phyloP scores from a whole-genome alignment of 225 moss, liverwort and hornwort genomes.

The Pseudisothecium myosuroides region DNA sequence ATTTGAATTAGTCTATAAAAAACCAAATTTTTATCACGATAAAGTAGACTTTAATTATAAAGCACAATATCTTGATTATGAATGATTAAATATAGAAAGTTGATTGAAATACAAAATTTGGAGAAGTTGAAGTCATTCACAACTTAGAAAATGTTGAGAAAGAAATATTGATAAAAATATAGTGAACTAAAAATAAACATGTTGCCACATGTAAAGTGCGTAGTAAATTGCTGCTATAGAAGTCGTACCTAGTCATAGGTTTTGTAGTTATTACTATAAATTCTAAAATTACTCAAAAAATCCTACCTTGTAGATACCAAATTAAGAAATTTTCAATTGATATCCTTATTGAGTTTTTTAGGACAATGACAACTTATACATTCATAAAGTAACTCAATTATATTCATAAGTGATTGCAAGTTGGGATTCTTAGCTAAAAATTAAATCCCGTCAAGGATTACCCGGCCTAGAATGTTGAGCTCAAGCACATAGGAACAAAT shows the following conservation, averaged over 20 bases:
- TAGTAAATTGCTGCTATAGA: neutral
- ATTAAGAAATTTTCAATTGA: too few relatives aligned
- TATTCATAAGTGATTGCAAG: neutral
- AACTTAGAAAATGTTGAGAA: neutral
- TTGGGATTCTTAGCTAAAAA: neutral
- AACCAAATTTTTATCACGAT: neutral
- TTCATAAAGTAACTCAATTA: neutral
- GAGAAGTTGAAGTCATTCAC: neutral
- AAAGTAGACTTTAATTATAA: neutral
- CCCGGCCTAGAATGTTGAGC: neutral
- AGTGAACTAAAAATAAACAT: neutral
- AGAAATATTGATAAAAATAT: neutral
- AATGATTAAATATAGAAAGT: neutral
- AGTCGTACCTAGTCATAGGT: fast-evolving
- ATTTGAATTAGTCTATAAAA: neutral
- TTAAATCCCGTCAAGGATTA: fast-evolving
- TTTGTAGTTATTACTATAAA: fast-evolving
- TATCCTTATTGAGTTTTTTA: neutral
- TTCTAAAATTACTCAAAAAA: neutral
- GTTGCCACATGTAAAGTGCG: fast-evolving
- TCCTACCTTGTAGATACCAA: fast-evolving
- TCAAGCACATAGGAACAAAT: neutral
- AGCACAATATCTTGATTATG: neutral
- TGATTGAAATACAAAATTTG: neutral
- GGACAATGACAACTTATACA: neutral